Conservation (phyloP, 441 rosid genomes). For the Omphalea diandra region DNA sequence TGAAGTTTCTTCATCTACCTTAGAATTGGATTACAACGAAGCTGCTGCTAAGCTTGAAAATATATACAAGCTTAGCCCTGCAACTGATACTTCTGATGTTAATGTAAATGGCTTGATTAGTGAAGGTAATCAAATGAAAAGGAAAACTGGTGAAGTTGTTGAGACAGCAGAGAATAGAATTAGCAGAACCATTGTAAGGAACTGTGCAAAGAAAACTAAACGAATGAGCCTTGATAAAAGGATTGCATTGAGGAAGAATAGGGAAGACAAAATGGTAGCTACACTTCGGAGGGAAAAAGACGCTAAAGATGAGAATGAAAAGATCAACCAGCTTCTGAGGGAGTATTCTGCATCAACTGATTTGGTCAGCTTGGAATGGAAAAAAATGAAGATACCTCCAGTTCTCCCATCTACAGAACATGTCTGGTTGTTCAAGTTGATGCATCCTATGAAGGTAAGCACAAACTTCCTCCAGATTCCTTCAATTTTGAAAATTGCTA, state of each 20-base stretch:
- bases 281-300: slow-evolving; percentile 30
- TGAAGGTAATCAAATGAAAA: slow-evolving; percentile 39
- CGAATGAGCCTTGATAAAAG: slow-evolving; percentile 69
- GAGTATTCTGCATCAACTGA: slow-evolving; percentile 67
- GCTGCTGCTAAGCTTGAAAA: slow-evolving; percentile 90
- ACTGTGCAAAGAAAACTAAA: slow-evolving; percentile 40
- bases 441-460: slow-evolving; percentile 90
- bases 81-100: slow-evolving; percentile 34
- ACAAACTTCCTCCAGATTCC: not conserved
- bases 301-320: slow-evolving; percentile 45
- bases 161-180: slow-evolving; percentile 22
- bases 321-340: slow-evolving; percentile 71
- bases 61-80: slow-evolving; percentile 75
- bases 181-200: slow-evolving; percentile 43
- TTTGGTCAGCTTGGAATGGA: slow-evolving; percentile 84
- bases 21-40: slow-evolving; percentile 72
- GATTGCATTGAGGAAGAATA: slow-evolving; percentile 45
- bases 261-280: slow-evolving; percentile 29
- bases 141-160: slow-evolving; percentile 35
- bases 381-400: slow-evolving; percentile 87
- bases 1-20: slow-evolving; percentile 34
- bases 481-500: not conserved
- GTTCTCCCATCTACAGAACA: slow-evolving; percentile 80
- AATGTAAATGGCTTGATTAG: slow-evolving; percentile 29
- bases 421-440: slow-evolving; percentile 79